Evolutionary conservation across 23 red algal species (phyloP).

Genomic region (Gracilaria caudata): DNA sequence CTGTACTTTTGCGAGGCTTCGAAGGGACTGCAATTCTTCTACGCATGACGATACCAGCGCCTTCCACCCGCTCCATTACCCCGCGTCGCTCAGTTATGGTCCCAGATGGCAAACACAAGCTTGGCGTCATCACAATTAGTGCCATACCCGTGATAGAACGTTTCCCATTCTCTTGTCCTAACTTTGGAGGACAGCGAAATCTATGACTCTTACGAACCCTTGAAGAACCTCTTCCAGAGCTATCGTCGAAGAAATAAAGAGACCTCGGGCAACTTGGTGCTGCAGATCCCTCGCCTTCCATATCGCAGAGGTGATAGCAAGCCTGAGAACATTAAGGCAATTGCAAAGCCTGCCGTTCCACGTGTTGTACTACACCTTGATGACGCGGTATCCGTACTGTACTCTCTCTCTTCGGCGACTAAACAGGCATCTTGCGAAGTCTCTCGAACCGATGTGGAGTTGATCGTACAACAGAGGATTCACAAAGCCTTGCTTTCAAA

Average conservation of each 20-base stretch:
- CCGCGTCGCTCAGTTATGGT: too few relatives aligned
- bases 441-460: slow-evolving; percentile 1
- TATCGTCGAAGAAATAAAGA: background rate
- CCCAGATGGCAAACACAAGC: slow-evolving; percentile 12
- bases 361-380: background rate
- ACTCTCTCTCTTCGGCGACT: background rate
- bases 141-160: slow-evolving; percentile 6
- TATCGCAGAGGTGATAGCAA: background rate
- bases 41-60: too few relatives aligned
- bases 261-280: background rate
- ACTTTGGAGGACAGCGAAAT: background rate
- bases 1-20: too few relatives aligned
- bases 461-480: background rate
- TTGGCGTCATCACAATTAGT: background rate
- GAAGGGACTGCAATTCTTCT: too few relatives aligned
- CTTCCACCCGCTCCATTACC: too few relatives aligned
- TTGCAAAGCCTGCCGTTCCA: background rate
- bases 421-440: background rate
- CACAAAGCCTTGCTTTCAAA: background rate
- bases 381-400: slow-evolving; percentile 31
- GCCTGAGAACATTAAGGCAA: slow-evolving; percentile 5
- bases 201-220: background rate
- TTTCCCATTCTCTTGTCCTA: background rate
- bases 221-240: background rate
- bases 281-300: background rate